Evolutionary conservation across 2,329 filamentous ascomycete genomes (phyloP).

Genomic region (Cercospora brassicicola): DNA sequence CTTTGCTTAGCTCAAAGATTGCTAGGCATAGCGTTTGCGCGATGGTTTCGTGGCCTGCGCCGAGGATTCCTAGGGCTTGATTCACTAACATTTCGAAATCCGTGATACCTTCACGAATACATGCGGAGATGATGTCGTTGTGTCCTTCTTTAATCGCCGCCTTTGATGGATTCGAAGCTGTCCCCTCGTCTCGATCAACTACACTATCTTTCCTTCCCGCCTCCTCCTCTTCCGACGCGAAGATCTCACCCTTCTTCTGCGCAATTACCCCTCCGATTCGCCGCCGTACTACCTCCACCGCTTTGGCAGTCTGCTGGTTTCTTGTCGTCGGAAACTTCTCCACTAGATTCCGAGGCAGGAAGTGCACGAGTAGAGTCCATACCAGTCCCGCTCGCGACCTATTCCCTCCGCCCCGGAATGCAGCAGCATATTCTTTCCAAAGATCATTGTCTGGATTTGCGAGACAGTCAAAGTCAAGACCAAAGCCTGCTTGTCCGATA

Average conservation of each 20-base stretch:
- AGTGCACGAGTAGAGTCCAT: background rate
- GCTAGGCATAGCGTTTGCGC: background rate
- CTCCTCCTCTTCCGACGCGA: background rate
- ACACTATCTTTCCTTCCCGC: background rate
- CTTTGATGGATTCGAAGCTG: background rate
- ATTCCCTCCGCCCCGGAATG: background rate
- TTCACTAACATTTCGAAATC: background rate
- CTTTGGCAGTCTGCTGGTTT: background rate
- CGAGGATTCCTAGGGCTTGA: background rate
- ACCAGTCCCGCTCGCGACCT: background rate
- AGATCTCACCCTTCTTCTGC: background rate
- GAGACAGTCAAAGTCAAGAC: constrained; percentile 43
- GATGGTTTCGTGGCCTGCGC: background rate
- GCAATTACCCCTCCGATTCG: background rate
- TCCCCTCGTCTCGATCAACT: background rate
- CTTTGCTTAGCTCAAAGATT: background rate
- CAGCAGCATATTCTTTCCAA: background rate
- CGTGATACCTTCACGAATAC: background rate
- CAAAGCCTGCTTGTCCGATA: constrained; percentile 45
- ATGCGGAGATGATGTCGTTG: background rate
- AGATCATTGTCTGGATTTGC: background rate
- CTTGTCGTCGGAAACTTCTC: background rate
- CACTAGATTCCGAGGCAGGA: background rate
- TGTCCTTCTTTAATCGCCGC: too few species aligned
- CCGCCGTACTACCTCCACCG: background rate